phyloP scores from a whole-genome alignment of 805 yeast species.

The Yarrowia keelungensis region DNA sequence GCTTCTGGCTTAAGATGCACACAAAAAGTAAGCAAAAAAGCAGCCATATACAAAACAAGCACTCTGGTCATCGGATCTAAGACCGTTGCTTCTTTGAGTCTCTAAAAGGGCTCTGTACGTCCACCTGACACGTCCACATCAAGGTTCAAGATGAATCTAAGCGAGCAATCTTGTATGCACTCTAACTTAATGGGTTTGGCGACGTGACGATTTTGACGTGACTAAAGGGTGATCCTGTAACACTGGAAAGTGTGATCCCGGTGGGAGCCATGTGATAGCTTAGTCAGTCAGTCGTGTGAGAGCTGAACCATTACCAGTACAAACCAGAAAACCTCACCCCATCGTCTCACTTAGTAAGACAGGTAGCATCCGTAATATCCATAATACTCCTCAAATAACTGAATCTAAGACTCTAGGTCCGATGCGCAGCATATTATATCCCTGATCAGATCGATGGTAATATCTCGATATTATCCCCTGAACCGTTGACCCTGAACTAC shows the following conservation, averaged over 20 bases:
- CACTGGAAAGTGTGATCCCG: neutral
- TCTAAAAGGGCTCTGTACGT: neutral
- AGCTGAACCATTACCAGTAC: no score
- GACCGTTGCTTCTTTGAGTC: neutral
- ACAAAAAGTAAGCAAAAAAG: neutral
- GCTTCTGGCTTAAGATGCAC: no score
- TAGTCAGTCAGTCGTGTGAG: no score
- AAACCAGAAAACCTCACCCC: no score
- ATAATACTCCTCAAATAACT: neutral
- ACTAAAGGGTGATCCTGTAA: constrained; percentile 5
- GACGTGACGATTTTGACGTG: constrained; percentile 8
- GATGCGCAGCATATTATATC: neutral
- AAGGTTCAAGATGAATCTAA: neutral
- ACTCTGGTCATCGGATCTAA: neutral
- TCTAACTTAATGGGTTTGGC: constrained; percentile 24
- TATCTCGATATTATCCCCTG: neutral
- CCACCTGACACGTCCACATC: neutral
- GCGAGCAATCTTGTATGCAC: constrained; percentile 16
- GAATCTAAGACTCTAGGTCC: neutral
- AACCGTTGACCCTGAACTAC: neutral
- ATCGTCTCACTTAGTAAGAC: neutral
- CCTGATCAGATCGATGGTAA: neutral
- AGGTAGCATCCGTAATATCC: neutral
- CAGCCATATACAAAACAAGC: neutral
- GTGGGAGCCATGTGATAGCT: no score